A percentile compares a stretch with the other conserved stretches of the same genome.
Conservation (phyloP, 2,329 filamentous ascomycete species). For the Epichloe uncinata region DNA sequence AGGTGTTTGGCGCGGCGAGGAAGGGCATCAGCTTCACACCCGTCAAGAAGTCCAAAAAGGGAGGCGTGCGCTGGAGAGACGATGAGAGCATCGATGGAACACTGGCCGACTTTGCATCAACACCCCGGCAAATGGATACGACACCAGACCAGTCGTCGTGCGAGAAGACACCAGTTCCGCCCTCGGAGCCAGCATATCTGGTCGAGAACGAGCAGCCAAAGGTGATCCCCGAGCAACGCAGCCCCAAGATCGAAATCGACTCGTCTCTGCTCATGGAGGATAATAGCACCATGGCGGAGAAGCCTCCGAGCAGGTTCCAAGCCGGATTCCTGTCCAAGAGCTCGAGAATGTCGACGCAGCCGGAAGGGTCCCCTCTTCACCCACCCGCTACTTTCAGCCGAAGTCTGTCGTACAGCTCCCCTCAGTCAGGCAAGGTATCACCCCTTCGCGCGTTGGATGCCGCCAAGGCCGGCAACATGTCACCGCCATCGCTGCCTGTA, state of each 20-base stretch:
- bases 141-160: slow-evolving; percentile 31
- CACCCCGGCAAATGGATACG: slow-evolving; percentile 54
- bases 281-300: slow-evolving; percentile 11
- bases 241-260: slow-evolving; percentile 22
- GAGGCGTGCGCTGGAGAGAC: slow-evolving; percentile 84
- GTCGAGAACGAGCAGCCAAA: slow-evolving; percentile 8
- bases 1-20: slow-evolving; percentile 39
- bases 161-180: slow-evolving; percentile 20
- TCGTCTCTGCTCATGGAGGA: slow-evolving; percentile 32
- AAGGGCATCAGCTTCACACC: slow-evolving; percentile 76
- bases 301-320: slow-evolving; percentile 60
- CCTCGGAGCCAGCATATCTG: slow-evolving; percentile 12
- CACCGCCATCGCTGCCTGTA: slow-evolving; percentile 25
- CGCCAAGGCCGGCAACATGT: slow-evolving; percentile 36
- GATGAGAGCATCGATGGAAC: slow-evolving; percentile 73
- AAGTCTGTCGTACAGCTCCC: slow-evolving; percentile 35
- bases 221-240: slow-evolving; percentile 40
- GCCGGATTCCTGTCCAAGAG: slow-evolving; percentile 66
- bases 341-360: slow-evolving; percentile 24
- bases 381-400: slow-evolving; percentile 44
- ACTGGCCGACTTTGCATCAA: slow-evolving; percentile 83
- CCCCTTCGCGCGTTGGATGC: slow-evolving; percentile 39
- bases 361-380: slow-evolving; percentile 48
- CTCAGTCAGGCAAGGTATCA: slow-evolving; percentile 22
- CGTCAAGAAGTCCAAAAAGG: slow-evolving; percentile 61